Conservation (phyloP, 2,329 filamentous ascomycete species). For the Nemania sp. region DNA sequence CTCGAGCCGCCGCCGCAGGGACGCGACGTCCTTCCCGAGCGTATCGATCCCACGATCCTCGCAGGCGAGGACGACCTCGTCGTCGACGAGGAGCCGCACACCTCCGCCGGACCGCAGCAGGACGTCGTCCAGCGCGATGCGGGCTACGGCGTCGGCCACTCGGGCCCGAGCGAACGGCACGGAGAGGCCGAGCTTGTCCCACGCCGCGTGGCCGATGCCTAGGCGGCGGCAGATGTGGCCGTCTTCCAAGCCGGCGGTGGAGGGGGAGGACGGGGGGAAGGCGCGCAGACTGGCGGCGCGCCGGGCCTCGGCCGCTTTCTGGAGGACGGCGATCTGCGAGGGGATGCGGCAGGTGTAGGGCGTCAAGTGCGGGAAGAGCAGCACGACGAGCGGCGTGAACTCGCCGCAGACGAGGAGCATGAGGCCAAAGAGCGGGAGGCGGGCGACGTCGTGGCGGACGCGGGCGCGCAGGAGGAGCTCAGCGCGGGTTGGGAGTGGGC, state of each 20-base stretch:
- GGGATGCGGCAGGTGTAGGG: constrained; percentile 86
- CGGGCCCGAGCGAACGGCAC: constrained; percentile 59
- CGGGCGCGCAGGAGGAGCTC: constrained; percentile 73
- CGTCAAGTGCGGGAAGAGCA: constrained; percentile 71
- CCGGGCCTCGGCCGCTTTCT: constrained; percentile 57
- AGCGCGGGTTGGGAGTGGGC: constrained; percentile 59
- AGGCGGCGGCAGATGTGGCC: constrained; percentile 38
- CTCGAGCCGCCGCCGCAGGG: constrained; percentile 53
- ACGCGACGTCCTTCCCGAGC: constrained; percentile 59
- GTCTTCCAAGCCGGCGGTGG: constrained; percentile 12
- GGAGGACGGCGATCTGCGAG: constrained; percentile 65
- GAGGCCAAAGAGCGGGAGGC: constrained; percentile 77
- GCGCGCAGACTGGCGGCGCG: constrained; percentile 55
- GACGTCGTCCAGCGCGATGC: constrained; percentile 71
- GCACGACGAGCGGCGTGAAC: constrained; percentile 79
- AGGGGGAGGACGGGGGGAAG: constrained; percentile 38
- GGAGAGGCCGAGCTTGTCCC: constrained; percentile 55
- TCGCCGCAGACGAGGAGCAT: constrained; percentile 82
- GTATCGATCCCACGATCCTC: constrained; percentile 69
- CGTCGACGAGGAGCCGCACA: constrained; percentile 57
- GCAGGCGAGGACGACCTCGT: constrained; percentile 73
- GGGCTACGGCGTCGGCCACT: constrained; percentile 60
- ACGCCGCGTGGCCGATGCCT: constrained; percentile 50
- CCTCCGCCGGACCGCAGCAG: constrained; percentile 69
- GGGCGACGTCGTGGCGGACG: constrained; percentile 71